phyloP scores from a whole-genome alignment of 208 protist genomes.

The Tritrichomonas musculus region DNA sequence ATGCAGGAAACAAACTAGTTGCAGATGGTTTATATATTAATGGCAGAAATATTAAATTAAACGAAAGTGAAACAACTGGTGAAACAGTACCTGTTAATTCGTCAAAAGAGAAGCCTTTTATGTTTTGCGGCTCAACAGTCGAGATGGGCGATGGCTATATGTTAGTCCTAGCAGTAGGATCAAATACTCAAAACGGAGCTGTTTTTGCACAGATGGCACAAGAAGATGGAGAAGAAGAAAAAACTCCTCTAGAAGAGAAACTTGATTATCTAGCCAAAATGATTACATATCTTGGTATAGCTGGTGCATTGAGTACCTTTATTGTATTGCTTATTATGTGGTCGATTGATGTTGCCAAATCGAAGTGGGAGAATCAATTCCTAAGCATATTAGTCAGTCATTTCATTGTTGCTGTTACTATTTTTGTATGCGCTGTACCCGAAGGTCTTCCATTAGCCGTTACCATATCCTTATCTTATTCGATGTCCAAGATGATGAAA shows the following conservation, averaged over 20 bases:
- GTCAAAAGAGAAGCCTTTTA: not conserved
- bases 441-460: slow-evolving; percentile 91
- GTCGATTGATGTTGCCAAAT: not conserved
- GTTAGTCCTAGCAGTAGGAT: not conserved
- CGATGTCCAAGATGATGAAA: slow-evolving; percentile 36
- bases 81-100: not conserved
- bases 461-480: slow-evolving; percentile 77
- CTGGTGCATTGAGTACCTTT: slow-evolving; percentile 30
- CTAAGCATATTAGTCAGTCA: slow-evolving; percentile 39
- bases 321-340: slow-evolving; percentile 17
- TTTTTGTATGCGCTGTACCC: slow-evolving; percentile 88
- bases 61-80: not conserved
- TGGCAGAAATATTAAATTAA: not conserved
- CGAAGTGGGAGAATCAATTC: not conserved
- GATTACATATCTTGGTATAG: slow-evolving; percentile 25
- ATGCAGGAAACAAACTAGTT: slow-evolving; percentile 6
- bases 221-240: slow-evolving; percentile 5
- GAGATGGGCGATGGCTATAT: not conserved
- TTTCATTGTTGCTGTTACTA: slow-evolving; percentile 61
- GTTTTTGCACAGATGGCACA: not conserved
- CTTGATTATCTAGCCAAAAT: slow-evolving; percentile 19
- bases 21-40: slow-evolving; percentile 27
- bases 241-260: slow-evolving; percentile 33
- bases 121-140: not conserved
- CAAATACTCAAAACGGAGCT: not conserved